Evolutionary conservation across 2,329 filamentous ascomycete genomes (phyloP).

Genomic region (Leptodontidium sp.): DNA sequence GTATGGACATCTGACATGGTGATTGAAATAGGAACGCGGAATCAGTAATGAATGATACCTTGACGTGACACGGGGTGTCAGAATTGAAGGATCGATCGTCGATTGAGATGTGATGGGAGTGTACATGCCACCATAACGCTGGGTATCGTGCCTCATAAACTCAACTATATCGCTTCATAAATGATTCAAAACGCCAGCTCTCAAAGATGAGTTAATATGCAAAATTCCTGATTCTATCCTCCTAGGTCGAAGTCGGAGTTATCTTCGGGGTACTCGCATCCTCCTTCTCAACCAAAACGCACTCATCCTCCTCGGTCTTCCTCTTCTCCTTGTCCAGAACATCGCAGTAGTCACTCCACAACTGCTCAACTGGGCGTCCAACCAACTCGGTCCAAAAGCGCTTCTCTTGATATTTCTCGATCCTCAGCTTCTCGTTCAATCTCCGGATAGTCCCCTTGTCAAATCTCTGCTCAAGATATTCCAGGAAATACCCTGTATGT

Average conservation of each 20-base stretch:
- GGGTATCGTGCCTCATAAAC: slow-evolving; percentile 17
- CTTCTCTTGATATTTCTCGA: slow-evolving; percentile 69
- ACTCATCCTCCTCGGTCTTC: slow-evolving; percentile 43
- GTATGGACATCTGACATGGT: too few relatives aligned
- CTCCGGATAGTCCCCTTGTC: slow-evolving; percentile 65
- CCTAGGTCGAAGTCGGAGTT: slow-evolving; percentile 6
- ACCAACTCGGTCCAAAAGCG: slow-evolving; percentile 74
- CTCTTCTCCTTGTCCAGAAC: slow-evolving; percentile 41
- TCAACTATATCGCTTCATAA: neutral
- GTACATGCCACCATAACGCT: neutral
- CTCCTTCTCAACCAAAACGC: slow-evolving; percentile 43
- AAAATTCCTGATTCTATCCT: neutral
- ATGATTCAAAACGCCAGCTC: neutral
- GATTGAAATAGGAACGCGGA: too few relatives aligned
- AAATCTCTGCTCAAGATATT: slow-evolving; percentile 78
- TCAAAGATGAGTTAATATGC: neutral
- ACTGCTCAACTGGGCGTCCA: slow-evolving; percentile 67
- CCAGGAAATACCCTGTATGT: slow-evolving; percentile 88
- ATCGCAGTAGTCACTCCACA: slow-evolving; percentile 78
- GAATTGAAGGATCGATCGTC: neutral
- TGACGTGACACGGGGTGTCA: neutral
- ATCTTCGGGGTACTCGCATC: slow-evolving; percentile 30
- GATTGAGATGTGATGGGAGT: neutral
- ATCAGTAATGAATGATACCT: too few relatives aligned
- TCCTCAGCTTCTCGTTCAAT: slow-evolving; percentile 73